phyloP scores from a whole-genome alignment of 768 basidiomycete genomes.

The Lyophyllum shimeji region DNA sequence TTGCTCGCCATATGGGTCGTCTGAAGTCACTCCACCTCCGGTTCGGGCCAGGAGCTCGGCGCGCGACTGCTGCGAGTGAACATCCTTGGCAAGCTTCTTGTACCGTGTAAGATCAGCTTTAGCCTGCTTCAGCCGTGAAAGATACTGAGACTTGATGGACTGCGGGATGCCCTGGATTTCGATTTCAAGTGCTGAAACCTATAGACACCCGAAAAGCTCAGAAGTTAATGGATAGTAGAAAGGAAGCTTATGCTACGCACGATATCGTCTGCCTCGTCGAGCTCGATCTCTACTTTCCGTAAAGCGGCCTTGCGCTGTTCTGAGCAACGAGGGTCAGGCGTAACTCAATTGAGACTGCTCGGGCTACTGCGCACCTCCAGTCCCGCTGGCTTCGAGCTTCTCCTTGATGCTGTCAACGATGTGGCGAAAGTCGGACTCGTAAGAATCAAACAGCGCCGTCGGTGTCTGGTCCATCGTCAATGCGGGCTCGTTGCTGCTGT shows the following conservation, averaged over 20 bases:
- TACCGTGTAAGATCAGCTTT: constrained; percentile 71
- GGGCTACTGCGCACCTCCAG: constrained; percentile 29
- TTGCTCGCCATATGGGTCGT: constrained; percentile 69
- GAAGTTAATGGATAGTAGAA: background rate
- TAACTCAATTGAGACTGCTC: too few relatives aligned
- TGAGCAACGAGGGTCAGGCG: constrained; percentile 26
- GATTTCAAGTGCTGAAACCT: constrained; percentile 94
- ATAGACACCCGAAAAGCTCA: background rate
- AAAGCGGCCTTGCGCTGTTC: constrained; percentile 83
- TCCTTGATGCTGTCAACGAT: constrained; percentile 63
- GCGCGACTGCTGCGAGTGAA: constrained; percentile 50
- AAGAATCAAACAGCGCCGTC: constrained; percentile 70
- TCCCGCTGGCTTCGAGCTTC: constrained; percentile 76
- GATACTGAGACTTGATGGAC: constrained; percentile 72
- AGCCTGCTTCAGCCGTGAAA: constrained; percentile 61
- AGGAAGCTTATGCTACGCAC: constrained; percentile 38
- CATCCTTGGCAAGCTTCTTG: constrained; percentile 77
- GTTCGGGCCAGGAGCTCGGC: constrained; percentile 51
- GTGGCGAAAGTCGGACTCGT: constrained; percentile 82
- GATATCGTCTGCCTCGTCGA: constrained; percentile 95
- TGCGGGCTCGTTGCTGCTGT: background rate
- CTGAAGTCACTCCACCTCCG: constrained; percentile 35
- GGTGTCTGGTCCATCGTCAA: constrained; percentile 69
- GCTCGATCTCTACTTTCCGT: constrained; percentile 80
- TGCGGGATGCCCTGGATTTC: constrained; percentile 91